Base-by-base conservation (phyloP, 768 basidiomycete species). In the Hortiboletus flavorubellus region DNA sequence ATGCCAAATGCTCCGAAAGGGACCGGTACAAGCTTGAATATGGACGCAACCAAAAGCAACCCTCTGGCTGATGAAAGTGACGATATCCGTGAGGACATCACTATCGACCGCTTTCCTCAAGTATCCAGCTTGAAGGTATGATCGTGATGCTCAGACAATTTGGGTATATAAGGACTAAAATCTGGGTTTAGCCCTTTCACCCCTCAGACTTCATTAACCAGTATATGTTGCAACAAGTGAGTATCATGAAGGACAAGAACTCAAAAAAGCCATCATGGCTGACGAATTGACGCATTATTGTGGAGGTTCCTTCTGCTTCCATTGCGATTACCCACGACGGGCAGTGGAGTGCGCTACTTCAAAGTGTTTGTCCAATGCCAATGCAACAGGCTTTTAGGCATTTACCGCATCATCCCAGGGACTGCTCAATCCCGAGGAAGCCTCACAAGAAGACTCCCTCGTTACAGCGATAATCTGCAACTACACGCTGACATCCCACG, bases 171-270 rank as follows among this genome's bases (percentile, higher is more conserved):
- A 35, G 18, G 15, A 21, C 31, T 54, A 5, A 54, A 16, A 18
- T 26, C 26, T 23, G 8, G 37, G 23, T 9, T 9, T 35, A 44
- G 54, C 44, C 50, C 8, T 53, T 57, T 29, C 60, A 61, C 26
- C 59, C 60, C 6, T 58, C 55, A 4, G 55, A 61, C n/a, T 14
- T 47, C 26, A 57, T 56, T 3, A 58, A 62, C 4, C 42, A 41
- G 33, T 14, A 49, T 46, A 37, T 63, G 18, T 30, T 64, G 14
- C n/a, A 33, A 34, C 14, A 29, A 34, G 58, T 64, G 8, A 3
- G 31, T 51, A 4, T 26, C 16, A 18, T 4, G 15, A 37, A 9
- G 38, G 12, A 4, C 9, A 33, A 31, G 33, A 55, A 35, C 14
- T 4, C 15, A 30, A 7, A 10, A 2, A 37, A 18, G 45, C 34